Evolutionary conservation across 305 asterid species (phyloP).

Genomic region (Rubia occidens): DNA sequence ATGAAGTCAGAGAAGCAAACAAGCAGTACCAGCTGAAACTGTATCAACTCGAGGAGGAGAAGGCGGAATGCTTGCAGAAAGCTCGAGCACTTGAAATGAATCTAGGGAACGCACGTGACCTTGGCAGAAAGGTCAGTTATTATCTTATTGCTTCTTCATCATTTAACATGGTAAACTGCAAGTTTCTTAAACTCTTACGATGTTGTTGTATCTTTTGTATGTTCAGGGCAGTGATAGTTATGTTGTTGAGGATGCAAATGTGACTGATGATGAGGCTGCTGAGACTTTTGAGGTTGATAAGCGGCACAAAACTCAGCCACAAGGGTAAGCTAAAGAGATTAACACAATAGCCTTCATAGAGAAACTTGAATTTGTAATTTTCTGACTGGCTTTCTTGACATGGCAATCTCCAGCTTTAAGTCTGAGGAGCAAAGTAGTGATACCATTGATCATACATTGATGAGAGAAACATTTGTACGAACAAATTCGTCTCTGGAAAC

Average conservation of each 20-base stretch:
- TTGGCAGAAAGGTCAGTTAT: conserved; percentile 36
- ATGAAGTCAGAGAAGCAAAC: conserved; percentile 26
- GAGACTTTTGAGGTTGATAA: conserved; percentile 28
- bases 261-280: conserved; percentile 25
- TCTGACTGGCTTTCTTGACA: conserved; percentile 4
- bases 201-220: background rate
- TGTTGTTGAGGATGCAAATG: conserved; percentile 16
- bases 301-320: conserved; percentile 31
- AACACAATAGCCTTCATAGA: background rate
- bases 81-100: conserved; percentile 47
- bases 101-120: conserved; percentile 32
- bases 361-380: background rate
- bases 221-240: conserved; percentile 31
- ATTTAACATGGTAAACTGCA: background rate
- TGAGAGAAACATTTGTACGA: conserved; percentile 46
- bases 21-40: conserved; percentile 42
- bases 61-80: conserved; percentile 39
- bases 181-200: background rate
- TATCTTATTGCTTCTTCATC: background rate
- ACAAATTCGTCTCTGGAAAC: conserved; percentile 66
- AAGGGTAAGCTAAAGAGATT: conserved; percentile 30
- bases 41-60: conserved; percentile 55
- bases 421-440: conserved; percentile 26
- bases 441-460: conserved; percentile 23
- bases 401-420: conserved; percentile 18